Conservation (phyloP, 1,284 basidiomycete species). For the Lentinula novae-zelandiae region DNA sequence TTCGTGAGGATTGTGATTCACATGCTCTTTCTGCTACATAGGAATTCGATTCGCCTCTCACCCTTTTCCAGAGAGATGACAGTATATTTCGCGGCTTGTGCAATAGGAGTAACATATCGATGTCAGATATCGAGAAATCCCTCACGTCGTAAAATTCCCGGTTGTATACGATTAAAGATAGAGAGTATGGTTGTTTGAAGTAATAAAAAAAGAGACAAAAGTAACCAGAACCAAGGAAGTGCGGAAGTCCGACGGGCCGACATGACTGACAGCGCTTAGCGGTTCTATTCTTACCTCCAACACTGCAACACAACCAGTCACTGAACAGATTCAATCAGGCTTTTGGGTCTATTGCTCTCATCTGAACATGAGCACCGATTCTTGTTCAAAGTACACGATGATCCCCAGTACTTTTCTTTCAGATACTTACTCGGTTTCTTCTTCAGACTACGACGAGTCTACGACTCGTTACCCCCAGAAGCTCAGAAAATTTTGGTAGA, state of each 20-base stretch:
- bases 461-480: conserved; percentile 40
- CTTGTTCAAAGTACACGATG: background rate
- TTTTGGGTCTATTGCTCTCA: too few species aligned
- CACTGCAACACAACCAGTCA: too few species aligned
- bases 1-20: background rate
- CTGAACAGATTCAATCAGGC: too few species aligned
- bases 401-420: background rate
- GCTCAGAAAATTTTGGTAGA: conserved; percentile 39
- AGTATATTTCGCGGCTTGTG: conserved; percentile 72
- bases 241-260: too few species aligned
- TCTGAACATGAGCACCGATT: background rate
- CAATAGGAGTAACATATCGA: conserved; percentile 52
- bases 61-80: conserved; percentile 47
- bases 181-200: too few species aligned
- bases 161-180: background rate
- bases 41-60: conserved; percentile 70
- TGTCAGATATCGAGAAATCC: conserved; percentile 42
- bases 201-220: too few species aligned
- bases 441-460: conserved; percentile 36
- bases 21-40: conserved; percentile 19
- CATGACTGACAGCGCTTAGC: too few species aligned
- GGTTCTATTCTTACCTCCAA: too few species aligned
- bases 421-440: background rate
- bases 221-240: too few species aligned
- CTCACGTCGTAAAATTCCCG: background rate